phyloP scores from a whole-genome alignment of 2,329 filamentous ascomycete genomes.

The Davidsoniella neocaledoniae region DNA sequence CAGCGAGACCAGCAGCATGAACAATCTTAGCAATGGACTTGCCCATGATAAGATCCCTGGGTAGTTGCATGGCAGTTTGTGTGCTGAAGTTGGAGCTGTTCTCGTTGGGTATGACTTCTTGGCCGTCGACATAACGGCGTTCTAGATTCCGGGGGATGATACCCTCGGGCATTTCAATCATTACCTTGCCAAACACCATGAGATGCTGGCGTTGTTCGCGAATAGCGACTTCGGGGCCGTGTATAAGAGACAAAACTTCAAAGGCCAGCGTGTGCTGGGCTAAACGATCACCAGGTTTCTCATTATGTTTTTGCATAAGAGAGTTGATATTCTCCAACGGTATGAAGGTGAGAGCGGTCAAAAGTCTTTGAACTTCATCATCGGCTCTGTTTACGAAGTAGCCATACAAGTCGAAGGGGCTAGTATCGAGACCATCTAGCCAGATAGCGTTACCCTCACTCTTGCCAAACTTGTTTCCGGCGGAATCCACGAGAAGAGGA shows the following conservation, averaged over 20 bases:
- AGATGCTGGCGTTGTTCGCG: conserved; percentile 40
- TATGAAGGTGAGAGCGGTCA: conserved; percentile 84
- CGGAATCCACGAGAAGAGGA: conserved; percentile 69
- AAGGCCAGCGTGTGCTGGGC: conserved; percentile 73
- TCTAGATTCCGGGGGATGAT: conserved; percentile 9
- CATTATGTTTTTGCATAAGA: conserved; percentile 50
- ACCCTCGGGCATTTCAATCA: conserved; percentile 7
- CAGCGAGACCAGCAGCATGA: conserved; percentile 39
- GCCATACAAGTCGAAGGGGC: conserved; percentile 71
- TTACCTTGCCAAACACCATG: conserved; percentile 28
- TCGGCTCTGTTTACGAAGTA: conserved; percentile 79
- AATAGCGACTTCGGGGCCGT: conserved; percentile 49
- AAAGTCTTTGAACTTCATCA: conserved; percentile 59
- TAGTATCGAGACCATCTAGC: conserved; percentile 71
- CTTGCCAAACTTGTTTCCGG: conserved; percentile 87
- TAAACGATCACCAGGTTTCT: conserved; percentile 51
- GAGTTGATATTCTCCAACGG: conserved; percentile 49
- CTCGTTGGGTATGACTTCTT: conserved; percentile 12
- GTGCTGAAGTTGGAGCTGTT: conserved; percentile 29
- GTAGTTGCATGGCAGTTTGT: conserved; percentile 40
- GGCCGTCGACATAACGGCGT: conserved; percentile 8
- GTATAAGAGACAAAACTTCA: conserved; percentile 67
- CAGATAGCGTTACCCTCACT: conserved; percentile 86
- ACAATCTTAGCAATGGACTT: conserved; percentile 43
- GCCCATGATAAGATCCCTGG: conserved; percentile 34